Evolutionary conservation across 257 asterid genomes (phyloP), one percentile per base, ranked within the genome.

Genomic region (Solanum piurae): DNA sequence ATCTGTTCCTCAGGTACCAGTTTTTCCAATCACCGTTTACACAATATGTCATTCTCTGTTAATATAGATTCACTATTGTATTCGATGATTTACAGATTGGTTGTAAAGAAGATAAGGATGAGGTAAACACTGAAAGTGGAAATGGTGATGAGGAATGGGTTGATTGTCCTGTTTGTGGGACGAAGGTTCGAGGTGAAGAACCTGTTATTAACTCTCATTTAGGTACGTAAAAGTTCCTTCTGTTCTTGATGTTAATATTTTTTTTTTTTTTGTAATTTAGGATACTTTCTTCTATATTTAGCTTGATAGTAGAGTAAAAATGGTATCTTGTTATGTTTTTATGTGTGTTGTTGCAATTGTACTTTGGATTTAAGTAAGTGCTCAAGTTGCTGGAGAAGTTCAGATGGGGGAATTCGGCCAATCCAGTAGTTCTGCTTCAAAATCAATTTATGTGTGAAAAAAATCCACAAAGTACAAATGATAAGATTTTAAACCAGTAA

Each of bases 81-180:
- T 75, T 6, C 7, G 12, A 38, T 29, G 20, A 75, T 75, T 75
- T 37, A 21, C 55, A 75, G 83, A 38, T 75, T 75, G 55, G 33
- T 25, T 37, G 5, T 79, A 87, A 88, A 29, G 92, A 87, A 27
- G 87, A 21, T 36, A 72, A 64, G 72, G 87, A 88, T 86, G 89
- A 86, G 38, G 92, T 83, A 40, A 83, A 83, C 60, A 71, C 55
- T 72, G 75, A 29, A 69, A 69, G 42, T 31, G 88, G 84, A 73
- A 21, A 9, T 33, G 55, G 72, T 85, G 33, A 79, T 40, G 58
- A 89, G n/a, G 93, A 90, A 79, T 89, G 87, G 89, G 96, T 93
- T 80, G 88, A 86, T 46, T 97, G 99, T 84, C 99, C 99, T 3
- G 93, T 97, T 23, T 97, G 99, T 71, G 95, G 95, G 31, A 84